Evolutionary conservation across 2,329 filamentous ascomycete species (phyloP), one percentile per base, ranked within the genome.

Genomic region (Plectosphaerella sp.): DNA sequence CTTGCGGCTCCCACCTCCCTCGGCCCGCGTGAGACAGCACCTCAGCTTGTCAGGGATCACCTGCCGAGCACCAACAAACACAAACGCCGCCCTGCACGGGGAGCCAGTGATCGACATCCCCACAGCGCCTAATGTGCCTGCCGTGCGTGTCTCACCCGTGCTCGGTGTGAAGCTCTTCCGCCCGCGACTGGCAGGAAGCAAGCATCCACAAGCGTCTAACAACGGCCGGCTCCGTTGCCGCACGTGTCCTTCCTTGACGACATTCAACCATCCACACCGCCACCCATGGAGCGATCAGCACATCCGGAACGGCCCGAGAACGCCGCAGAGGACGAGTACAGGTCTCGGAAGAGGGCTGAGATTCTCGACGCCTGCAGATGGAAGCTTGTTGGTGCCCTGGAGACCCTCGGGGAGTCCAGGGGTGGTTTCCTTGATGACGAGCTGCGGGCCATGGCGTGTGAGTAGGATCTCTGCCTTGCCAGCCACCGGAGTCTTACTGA

Each of bases 361-460:
- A 84, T 87, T 47, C 67, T 78, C 18, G 72, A 77, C 45, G 87
- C 87, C 28, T 90, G 86, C 70, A 72, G 71, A 56, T 70, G 70
- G 62, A 74, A 68, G 49, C 79, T 90, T 63, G 67, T 87, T 36
- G 68, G 75, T 36, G 69, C 71, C 43, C 74, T 91, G 51, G 74
- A 79, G 54, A 62, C 62, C 12, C 72, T 88, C 54, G 86, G 87
- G 39, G 78, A 80, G 49, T 82, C 83, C 1, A 70, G 75, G 50
- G 87, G 84, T n/a, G 88, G 88, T 16, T 78, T 91, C 56, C 64
- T 90, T 52, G 78, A 76, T 18, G 87, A 91, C 65, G 71, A 76
- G 25, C 68, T 94, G 57, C 86, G 92, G 59, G 80, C 82, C 63
- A 73, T 76, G 67, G 91, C 89, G 59, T 97, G 93, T 95, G 81